phyloP scores from a whole-genome alignment of 2,329 filamentous ascomycete genomes.

The Ramularia endophylla region DNA sequence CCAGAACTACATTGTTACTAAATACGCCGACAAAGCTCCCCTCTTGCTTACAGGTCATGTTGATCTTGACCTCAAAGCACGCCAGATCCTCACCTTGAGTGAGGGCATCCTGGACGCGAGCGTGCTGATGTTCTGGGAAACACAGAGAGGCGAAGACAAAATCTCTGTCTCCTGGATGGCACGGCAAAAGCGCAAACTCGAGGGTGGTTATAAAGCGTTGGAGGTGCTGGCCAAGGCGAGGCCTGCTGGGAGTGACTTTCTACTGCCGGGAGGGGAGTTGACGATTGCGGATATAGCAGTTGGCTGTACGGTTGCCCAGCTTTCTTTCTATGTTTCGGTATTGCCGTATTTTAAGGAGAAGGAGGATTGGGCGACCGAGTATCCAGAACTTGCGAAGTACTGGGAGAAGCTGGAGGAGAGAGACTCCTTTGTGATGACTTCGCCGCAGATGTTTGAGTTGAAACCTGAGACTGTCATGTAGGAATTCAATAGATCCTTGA shows the following conservation, averaged over 20 bases:
- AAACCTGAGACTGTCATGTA: conserved; percentile 7
- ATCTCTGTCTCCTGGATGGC: not conserved
- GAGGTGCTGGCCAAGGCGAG: not conserved
- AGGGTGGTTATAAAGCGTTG: too few species aligned
- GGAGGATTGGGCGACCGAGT: not conserved
- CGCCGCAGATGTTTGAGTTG: conserved; percentile 4
- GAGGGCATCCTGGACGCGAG: conserved; percentile 1
- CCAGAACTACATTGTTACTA: not conserved
- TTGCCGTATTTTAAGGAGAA: too few species aligned
- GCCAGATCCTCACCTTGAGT: not conserved
- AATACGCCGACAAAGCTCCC: not conserved
- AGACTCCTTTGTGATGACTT: not conserved
- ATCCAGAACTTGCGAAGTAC: conserved; percentile 1
- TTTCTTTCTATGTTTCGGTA: conserved; percentile 1
- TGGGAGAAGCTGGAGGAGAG: not conserved
- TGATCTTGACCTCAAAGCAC: not conserved
- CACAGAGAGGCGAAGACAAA: not conserved
- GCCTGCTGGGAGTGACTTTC: not conserved
- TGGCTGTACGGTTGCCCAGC: not conserved
- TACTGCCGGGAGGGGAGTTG: too few species aligned
- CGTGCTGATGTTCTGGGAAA: not conserved
- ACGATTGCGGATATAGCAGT: conserved; percentile 1
- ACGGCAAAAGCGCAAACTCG: too few species aligned
- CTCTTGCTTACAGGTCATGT: not conserved
- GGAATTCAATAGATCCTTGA: too few species aligned